Base-by-base conservation (phyloP, 768 basidiomycete genomes). In the Kwoniella pini region DNA sequence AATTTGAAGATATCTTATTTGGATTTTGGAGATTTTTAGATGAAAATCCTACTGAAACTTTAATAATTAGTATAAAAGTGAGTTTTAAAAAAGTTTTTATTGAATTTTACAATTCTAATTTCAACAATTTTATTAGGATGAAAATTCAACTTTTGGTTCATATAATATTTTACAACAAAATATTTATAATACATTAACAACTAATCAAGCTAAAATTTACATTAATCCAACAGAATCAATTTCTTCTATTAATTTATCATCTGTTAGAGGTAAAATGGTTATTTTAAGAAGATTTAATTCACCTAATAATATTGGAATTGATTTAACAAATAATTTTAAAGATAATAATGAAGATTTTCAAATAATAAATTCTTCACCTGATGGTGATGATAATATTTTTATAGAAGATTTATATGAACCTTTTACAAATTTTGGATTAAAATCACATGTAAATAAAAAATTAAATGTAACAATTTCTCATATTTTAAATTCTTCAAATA, bases 391-490 rank as follows among this genome's bases (percentile, higher is more conserved):
- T 19, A 28, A 30, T 21, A 33, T 53, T 17, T 53, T 46, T 26
- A 61, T 61, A n/a, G 59, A 61, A 33, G 59, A 61, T 24, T 31
- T 52, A 15, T 61, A 61, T 33, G 59, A 61, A 27, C 38, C 49
- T 9, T n/a, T 15, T 22, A 52, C 51, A 7, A 24, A 38, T 1
- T n/a, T 36, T 12, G 59, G 59, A 27, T 24, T 54, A 3, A 54
- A 36, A 30, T 27, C 50, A 13, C 39, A 61, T 28, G 52, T 61
- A 15, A 54, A 40, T 15, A 15, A 40, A 5, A 61, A 61, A 43
- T n/a, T 40, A 51, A 42, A 54, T 21, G 59, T 27, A 11, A 61
- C 59, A 2, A 46, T 28, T 12, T 19, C 51, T 5, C 38, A 61
- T 33, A 40, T 61, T 21, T 13, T 17, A 2, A 31, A 40, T 4